A percentile compares a stretch with the other conserved stretches of the same genome.
These are phyloP conservation scores for Mycena kentingensis DNA, from an alignment of 768 basidiomycete genomes.

Conservation along the genomic window DNA sequence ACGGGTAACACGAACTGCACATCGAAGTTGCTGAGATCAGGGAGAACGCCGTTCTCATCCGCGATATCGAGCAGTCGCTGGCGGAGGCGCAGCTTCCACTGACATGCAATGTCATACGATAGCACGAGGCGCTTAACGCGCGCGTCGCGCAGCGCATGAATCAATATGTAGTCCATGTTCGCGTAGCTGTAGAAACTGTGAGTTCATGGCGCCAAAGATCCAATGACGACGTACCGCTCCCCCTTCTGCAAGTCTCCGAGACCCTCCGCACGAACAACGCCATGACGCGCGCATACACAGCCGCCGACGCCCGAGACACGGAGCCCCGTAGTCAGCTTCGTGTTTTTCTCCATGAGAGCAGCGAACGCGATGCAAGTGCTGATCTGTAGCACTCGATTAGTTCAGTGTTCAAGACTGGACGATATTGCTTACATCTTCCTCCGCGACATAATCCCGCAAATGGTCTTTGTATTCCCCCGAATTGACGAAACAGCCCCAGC, in stretches of 20 bases:
- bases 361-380: slow-evolving; percentile 7
- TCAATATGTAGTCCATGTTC: slow-evolving; percentile 29
- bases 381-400: neutral
- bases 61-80: slow-evolving; percentile 1
- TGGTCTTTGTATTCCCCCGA: neutral
- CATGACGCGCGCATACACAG: slow-evolving; percentile 17
- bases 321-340: neutral
- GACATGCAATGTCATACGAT: slow-evolving; percentile 31
- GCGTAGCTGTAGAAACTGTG: slow-evolving; percentile 15
- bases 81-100: slow-evolving; percentile 15
- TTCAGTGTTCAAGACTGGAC: neutral
- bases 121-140: neutral
- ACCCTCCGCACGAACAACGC: slow-evolving; percentile 13
- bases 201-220: neutral
- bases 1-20: slow-evolving; percentile 14
- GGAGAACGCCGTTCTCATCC: neutral
- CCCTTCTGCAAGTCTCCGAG: slow-evolving; percentile 11
- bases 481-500: neutral
- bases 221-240: slow-evolving; percentile 19
- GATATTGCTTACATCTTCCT: neutral
- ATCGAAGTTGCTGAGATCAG: neutral
- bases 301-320: slow-evolving; percentile 8
- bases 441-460: neutral
- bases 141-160: slow-evolving; percentile 7
- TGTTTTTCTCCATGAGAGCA: slow-evolving; percentile 8